These are phyloP conservation scores for Sporothrix humicola DNA, from an alignment of 2,329 filamentous ascomycete genomes.

Conservation along the genomic window DNA sequence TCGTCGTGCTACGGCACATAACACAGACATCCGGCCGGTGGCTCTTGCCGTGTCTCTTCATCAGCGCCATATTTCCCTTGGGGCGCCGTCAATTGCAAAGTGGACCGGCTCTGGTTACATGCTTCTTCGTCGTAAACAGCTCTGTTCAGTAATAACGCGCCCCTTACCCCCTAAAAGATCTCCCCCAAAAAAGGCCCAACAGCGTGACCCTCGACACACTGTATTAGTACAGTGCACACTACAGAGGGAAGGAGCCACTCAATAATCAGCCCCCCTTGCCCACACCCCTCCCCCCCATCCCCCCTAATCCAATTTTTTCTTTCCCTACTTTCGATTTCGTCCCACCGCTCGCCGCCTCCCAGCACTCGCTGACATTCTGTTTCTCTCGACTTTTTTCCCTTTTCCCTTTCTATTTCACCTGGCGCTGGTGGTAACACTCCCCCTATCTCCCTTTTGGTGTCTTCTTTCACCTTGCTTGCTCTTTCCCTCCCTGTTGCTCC, in stretches of 20 bases:
- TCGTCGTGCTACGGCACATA: background rate
- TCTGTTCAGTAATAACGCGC: too few species aligned
- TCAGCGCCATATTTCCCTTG: background rate
- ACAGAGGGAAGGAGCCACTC: slow-evolving; percentile 16
- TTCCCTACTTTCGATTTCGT: slow-evolving; percentile 16
- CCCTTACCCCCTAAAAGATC: too few species aligned
- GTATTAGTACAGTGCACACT: slow-evolving; percentile 16
- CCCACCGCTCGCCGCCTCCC: slow-evolving; percentile 13
- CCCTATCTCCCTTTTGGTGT: slow-evolving; percentile 28
- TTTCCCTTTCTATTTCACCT: background rate
- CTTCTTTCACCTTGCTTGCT: slow-evolving; percentile 6
- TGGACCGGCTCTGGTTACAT: slow-evolving; percentile 3
- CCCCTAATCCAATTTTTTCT: slow-evolving; percentile 18
- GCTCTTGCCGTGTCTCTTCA: slow-evolving; percentile 3
- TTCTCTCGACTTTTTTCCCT: background rate
- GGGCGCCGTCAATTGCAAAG: slow-evolving; percentile 14
- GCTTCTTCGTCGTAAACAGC: too few species aligned
- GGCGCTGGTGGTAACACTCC: slow-evolving; percentile 6
- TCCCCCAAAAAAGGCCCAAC: background rate
- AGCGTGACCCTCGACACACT: background rate
- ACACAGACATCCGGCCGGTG: background rate
- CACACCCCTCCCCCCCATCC: slow-evolving; percentile 22
- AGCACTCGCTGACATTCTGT: slow-evolving; percentile 17
- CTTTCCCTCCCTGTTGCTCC: slow-evolving; percentile 8
- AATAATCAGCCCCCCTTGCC: slow-evolving; percentile 19